phyloP scores from a whole-genome alignment of 2,329 filamentous ascomycete genomes.

The Tolypocladium guangdongense region DNA sequence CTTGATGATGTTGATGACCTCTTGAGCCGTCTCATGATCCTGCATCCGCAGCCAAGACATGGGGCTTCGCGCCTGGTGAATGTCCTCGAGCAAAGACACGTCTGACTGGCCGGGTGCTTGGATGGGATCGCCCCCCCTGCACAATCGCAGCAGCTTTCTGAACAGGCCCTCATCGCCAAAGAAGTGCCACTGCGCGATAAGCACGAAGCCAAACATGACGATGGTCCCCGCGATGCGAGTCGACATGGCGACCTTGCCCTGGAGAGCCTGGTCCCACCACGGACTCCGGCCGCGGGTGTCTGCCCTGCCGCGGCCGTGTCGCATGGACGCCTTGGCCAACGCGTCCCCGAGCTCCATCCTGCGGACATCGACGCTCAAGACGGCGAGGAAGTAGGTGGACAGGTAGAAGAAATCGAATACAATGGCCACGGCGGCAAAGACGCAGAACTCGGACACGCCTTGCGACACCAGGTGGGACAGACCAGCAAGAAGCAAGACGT shows the following conservation, averaged over 20 bases:
- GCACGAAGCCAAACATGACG: conserved; percentile 60
- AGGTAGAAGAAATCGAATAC: conserved; percentile 70
- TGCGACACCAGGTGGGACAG: conserved; percentile 58
- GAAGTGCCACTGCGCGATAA: conserved; percentile 70
- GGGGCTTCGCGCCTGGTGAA: conserved; percentile 67
- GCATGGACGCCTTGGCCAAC: conserved; percentile 44
- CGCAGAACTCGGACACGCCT: conserved; percentile 64
- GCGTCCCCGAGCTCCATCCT: conserved; percentile 67
- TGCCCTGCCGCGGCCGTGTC: conserved; percentile 19
- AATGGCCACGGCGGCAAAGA: conserved; percentile 64
- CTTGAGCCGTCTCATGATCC: conserved; percentile 66
- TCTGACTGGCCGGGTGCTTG: conserved; percentile 15
- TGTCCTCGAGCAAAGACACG: conserved; percentile 38
- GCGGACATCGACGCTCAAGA: conserved; percentile 68
- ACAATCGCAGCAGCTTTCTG: conserved; percentile 15
- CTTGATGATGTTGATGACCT: conserved; percentile 67
- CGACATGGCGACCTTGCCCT: conserved; percentile 55
- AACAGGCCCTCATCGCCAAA: conserved; percentile 46
- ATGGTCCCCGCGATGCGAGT: conserved; percentile 66
- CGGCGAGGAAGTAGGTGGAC: conserved; percentile 68
- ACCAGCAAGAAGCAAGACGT: conserved; percentile 52
- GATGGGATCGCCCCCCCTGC: conserved; percentile 6
- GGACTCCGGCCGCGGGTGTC: conserved; percentile 12
- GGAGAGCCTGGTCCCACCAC: conserved; percentile 52
- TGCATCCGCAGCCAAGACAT: conserved; percentile 67